phyloP scores from a whole-genome alignment of 306 rosid genomes.

The Medicago ruthenica region DNA sequence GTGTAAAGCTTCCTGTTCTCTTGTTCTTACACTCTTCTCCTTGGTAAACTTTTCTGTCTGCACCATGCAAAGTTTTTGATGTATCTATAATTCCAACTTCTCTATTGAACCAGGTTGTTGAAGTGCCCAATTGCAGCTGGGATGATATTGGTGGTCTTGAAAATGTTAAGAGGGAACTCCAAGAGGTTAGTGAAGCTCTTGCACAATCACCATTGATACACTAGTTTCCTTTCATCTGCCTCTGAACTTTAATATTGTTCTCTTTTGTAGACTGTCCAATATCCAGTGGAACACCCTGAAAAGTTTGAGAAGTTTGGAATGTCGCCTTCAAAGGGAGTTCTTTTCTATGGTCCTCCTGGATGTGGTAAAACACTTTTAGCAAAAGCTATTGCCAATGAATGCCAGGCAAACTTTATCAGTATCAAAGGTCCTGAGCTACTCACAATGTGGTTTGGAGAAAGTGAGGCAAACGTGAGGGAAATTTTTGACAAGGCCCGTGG shows the following conservation, averaged over 20 bases:
- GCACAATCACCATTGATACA: background rate
- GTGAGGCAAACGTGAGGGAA: constrained; percentile 99
- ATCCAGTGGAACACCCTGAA: constrained; percentile 99
- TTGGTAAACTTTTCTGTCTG: background rate
- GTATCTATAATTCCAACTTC: constrained; percentile 37
- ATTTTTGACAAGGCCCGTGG: constrained; percentile 99
- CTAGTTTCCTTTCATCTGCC: constrained; percentile 2
- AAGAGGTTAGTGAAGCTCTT: constrained; percentile 69
- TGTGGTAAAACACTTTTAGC: constrained; percentile 99
- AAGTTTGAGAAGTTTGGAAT: constrained; percentile 96
- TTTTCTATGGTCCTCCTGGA: constrained; percentile 99
- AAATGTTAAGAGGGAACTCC: constrained; percentile 97
- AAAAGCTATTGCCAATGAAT: constrained; percentile 97
- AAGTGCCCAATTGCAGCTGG: constrained; percentile 95
- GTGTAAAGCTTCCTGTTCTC: background rate
- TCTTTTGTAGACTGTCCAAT: constrained; percentile 88
- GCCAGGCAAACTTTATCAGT: constrained; percentile 98
- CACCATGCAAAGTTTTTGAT: background rate
- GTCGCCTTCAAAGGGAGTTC: constrained; percentile 99
- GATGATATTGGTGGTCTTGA: constrained; percentile 98
- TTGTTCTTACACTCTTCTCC: constrained; percentile 33
- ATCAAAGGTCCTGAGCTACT: constrained; percentile 98
- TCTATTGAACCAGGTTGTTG: constrained; percentile 75
- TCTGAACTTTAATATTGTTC: constrained; percentile 21
- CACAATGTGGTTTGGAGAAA: constrained; percentile 99